Conservation (phyloP, 805 yeast genomes). For the Starmerella ratchasimensis region DNA sequence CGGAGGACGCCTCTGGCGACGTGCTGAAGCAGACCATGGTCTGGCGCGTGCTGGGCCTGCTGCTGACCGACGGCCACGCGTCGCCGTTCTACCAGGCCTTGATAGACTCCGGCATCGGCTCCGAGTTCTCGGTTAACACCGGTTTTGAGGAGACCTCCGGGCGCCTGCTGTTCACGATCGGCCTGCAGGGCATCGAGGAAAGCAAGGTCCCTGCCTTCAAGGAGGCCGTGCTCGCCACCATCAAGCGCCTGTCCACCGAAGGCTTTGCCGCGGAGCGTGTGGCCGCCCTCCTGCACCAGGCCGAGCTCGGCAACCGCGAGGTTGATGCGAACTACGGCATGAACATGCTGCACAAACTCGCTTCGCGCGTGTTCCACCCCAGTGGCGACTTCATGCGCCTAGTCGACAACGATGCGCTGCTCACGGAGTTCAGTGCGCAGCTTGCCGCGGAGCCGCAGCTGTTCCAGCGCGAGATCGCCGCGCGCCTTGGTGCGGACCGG, state of each 20-base stretch:
- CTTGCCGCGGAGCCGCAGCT: slow-evolving; percentile 41
- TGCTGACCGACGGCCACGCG: slow-evolving; percentile 81
- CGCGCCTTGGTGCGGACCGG: slow-evolving; percentile 32
- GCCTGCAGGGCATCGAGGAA: slow-evolving; percentile 58
- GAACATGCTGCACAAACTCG: slow-evolving; percentile 52
- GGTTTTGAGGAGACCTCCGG: slow-evolving; percentile 79
- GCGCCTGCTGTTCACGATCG: slow-evolving; percentile 64
- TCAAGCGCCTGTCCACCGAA: slow-evolving; percentile 32
- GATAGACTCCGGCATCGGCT: slow-evolving; percentile 71
- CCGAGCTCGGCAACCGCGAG: slow-evolving; percentile 70
- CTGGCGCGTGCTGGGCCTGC: slow-evolving; percentile 52
- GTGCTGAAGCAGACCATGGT: slow-evolving; percentile 58
- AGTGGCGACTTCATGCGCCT: slow-evolving; percentile 54
- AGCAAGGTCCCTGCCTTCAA: slow-evolving; percentile 38
- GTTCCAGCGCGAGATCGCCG: slow-evolving; percentile 46
- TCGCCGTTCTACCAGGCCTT: slow-evolving; percentile 79
- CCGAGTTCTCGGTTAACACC: slow-evolving; percentile 74
- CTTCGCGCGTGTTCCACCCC: slow-evolving; percentile 77
- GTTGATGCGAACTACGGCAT: slow-evolving; percentile 86
- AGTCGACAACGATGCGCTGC: slow-evolving; percentile 49
- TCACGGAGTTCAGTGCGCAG: slow-evolving; percentile 49
- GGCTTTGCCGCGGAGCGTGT: slow-evolving; percentile 47
- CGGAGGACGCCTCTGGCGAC: no score
- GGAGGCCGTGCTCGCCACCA: slow-evolving; percentile 33
- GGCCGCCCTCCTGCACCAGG: slow-evolving; percentile 78